These are phyloP conservation scores for Aspergillus amoenus DNA, from an alignment of 2,329 filamentous ascomycete genomes.

Conservation along the genomic window DNA sequence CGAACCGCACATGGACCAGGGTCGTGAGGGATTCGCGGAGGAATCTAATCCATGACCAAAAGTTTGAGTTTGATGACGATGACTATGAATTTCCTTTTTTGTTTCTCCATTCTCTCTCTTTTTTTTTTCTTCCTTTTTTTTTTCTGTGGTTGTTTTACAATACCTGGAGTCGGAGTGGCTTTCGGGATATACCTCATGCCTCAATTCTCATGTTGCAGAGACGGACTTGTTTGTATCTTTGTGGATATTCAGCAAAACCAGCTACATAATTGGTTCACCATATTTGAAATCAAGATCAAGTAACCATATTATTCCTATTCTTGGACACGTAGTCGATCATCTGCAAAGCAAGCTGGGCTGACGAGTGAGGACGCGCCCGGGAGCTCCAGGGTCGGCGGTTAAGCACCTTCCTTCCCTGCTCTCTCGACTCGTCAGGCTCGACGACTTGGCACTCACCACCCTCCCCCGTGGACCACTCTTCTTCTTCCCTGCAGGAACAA, in stretches of 20 bases:
- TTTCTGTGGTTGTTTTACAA: not conserved
- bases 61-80: conserved; percentile 18
- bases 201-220: conserved; percentile 7
- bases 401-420: not conserved
- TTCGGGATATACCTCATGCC: conserved; percentile 17
- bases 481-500: not conserved
- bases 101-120: not conserved
- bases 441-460: no score
- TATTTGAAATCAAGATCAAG: not conserved
- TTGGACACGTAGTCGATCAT: not conserved
- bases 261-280: conserved; percentile 5
- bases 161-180: conserved; percentile 15
- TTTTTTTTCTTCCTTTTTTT: not conserved
- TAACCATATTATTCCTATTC: not conserved
- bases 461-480: no score
- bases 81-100: conserved; percentile 6
- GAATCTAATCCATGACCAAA: conserved; percentile 13
- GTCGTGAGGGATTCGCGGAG: conserved; percentile 8
- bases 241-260: conserved; percentile 1
- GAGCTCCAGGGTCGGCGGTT: not conserved
- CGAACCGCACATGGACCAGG: not conserved
- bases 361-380: not conserved
- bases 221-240: conserved; percentile 6
- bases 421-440: not conserved
- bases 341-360: not conserved